Evolutionary conservation across 257 asterid genomes (phyloP).

Genomic region (Gardenia jasminoides): DNA sequence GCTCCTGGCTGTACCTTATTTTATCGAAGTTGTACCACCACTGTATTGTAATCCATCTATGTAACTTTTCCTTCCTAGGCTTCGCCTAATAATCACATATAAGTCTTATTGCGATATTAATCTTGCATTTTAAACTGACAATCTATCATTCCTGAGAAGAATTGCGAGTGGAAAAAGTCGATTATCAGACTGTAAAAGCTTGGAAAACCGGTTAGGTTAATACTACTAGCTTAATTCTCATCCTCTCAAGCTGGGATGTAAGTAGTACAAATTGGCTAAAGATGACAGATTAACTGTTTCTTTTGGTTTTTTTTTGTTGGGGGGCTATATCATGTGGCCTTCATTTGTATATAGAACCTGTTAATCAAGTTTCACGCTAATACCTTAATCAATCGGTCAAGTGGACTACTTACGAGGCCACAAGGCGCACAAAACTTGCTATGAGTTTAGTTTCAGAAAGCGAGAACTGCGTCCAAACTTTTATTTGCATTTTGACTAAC

Average conservation of each 20-base stretch:
- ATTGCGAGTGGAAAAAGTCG: neutral
- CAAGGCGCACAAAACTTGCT: neutral
- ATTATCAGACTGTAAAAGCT: neutral
- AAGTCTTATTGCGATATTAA: neutral
- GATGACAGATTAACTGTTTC: neutral
- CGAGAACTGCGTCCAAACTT: neutral
- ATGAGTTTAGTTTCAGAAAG: neutral
- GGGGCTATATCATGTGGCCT: too few relatives aligned
- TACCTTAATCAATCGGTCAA: neutral
- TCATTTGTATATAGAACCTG: neutral
- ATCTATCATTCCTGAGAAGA: neutral
- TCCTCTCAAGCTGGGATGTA: neutral
- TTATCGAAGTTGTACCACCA: neutral
- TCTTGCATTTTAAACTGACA: neutral
- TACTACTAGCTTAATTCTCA: neutral
- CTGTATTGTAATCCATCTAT: conserved; percentile 7
- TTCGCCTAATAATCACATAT: conserved; percentile 8
- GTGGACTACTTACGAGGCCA: neutral
- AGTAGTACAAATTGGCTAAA: neutral
- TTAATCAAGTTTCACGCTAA: neutral
- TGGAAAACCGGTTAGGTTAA: neutral
- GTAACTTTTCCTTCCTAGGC: neutral
- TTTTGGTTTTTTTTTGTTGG: too few relatives aligned
- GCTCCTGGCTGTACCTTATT: neutral
- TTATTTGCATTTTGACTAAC: too few relatives aligned